These are phyloP conservation scores for Leucoagaricus sp. DNA, from an alignment of 1,284 basidiomycete species.

Conservation along the genomic window DNA sequence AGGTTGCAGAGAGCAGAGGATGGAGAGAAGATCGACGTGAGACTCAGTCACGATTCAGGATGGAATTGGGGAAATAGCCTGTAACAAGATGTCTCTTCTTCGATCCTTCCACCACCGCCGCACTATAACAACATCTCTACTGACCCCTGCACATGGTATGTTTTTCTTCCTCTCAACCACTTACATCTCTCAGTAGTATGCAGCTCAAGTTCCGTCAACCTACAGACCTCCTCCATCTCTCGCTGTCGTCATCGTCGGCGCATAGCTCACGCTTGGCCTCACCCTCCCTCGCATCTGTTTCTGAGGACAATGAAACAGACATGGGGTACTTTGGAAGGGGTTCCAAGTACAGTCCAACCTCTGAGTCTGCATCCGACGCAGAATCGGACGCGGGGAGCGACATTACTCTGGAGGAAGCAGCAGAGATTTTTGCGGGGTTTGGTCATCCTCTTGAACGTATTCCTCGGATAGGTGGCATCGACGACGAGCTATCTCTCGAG, in stretches of 20 bases:
- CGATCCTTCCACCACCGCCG: slow-evolving; percentile 9
- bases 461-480: slow-evolving; percentile 21
- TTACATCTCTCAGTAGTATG: slow-evolving; percentile 3
- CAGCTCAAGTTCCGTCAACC: slow-evolving; percentile 10
- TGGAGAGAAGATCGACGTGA: slow-evolving; percentile 3
- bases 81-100: slow-evolving; percentile 12
- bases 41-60: not conserved
- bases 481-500: slow-evolving; percentile 19
- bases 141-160: not conserved
- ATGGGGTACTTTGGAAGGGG: not conserved
- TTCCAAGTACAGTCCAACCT: not conserved
- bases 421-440: slow-evolving; percentile 17
- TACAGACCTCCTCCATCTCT: slow-evolving; percentile 4
- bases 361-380: slow-evolving; percentile 5
- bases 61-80: slow-evolving; percentile 1
- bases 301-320: not conserved
- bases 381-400: slow-evolving; percentile 22
- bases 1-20: not conserved
- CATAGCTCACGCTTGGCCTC: slow-evolving; percentile 1
- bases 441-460: slow-evolving; percentile 27
- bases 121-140: slow-evolving; percentile 6
- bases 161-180: not conserved
- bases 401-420: slow-evolving; percentile 25
- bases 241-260: not conserved
- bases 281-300: not conserved